A percentile compares a stretch with the other conserved stretches of the same genome.
Evolutionary conservation across 2,329 filamentous ascomycete species (phyloP).

Genomic region (Podosphaera xanthii): DNA sequence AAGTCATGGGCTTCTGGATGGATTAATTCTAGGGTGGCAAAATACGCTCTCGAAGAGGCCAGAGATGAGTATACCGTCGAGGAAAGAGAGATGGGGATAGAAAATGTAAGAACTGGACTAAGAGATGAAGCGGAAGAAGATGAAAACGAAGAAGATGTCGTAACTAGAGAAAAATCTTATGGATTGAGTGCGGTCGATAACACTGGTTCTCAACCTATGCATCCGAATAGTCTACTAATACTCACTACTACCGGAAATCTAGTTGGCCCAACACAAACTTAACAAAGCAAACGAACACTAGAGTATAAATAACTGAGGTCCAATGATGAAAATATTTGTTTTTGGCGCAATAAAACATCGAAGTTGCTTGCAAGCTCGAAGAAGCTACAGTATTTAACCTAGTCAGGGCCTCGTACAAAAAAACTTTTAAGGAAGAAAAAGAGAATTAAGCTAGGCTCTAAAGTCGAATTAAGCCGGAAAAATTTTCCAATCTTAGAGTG

Average conservation of each 20-base stretch:
- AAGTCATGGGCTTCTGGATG: slow-evolving; percentile 25
- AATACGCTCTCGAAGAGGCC: slow-evolving; percentile 24
- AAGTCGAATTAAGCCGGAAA: too few relatives aligned
- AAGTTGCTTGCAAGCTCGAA: too few relatives aligned
- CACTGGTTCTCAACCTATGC: not conserved
- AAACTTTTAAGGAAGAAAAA: too few relatives aligned
- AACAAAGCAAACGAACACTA: too few relatives aligned
- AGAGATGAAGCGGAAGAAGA: slow-evolving; percentile 23
- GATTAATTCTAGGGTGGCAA: slow-evolving; percentile 20
- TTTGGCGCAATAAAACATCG: too few relatives aligned
- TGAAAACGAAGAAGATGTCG: slow-evolving; percentile 28
- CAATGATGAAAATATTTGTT: too few relatives aligned
- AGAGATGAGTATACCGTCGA: slow-evolving; percentile 48
- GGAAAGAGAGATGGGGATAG: slow-evolving; percentile 41
- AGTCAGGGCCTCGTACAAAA: too few relatives aligned
- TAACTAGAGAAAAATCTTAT: not conserved
- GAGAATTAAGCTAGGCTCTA: too few relatives aligned
- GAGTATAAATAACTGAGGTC: too few relatives aligned
- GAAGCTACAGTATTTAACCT: too few relatives aligned
- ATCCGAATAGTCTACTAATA: not conserved
- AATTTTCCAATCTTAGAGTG: too few relatives aligned
- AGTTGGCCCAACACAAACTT: too few relatives aligned
- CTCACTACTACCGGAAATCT: not conserved
- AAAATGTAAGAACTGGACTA: slow-evolving; percentile 52
- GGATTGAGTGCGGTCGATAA: not conserved